Conservation (phyloP, 1,139 yeast genomes). For the Nakaseomyces bracarensis region DNA sequence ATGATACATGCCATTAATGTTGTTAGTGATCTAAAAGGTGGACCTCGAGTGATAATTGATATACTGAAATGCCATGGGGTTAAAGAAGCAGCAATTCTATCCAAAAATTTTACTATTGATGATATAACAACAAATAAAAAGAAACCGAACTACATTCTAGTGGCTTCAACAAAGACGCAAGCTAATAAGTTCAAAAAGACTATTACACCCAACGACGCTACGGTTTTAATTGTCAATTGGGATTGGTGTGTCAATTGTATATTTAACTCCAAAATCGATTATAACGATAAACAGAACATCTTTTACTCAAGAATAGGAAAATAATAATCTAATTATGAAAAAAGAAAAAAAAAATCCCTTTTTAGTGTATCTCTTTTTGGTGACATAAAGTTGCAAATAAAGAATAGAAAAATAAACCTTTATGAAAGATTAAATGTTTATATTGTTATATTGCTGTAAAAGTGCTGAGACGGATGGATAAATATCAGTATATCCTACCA, state of each 20-base stretch:
- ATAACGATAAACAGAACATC: background rate
- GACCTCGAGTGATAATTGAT: constrained; percentile 49
- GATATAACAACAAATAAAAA: constrained; percentile 13
- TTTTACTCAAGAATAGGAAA: background rate
- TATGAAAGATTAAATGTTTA: too few species aligned
- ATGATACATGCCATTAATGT: constrained; percentile 50
- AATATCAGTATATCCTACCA: too few species aligned
- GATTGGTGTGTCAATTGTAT: constrained; percentile 58
- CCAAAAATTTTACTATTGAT: constrained; percentile 14
- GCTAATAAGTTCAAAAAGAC: constrained; percentile 36
- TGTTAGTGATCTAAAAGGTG: constrained; percentile 60
- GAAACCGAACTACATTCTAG: constrained; percentile 17
- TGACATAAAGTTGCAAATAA: too few species aligned
- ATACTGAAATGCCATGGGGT: constrained; percentile 63
- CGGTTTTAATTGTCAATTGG: constrained; percentile 46
- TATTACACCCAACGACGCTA: constrained; percentile 20
- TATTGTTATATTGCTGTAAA: too few species aligned
- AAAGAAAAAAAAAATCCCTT: too few species aligned
- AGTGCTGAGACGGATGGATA: too few species aligned
- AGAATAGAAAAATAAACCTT: too few species aligned
- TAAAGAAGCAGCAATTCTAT: constrained; percentile 35
- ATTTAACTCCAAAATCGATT: constrained; percentile 37
- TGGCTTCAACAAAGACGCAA: constrained; percentile 34
- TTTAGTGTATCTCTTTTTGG: too few species aligned
- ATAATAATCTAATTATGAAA: too few species aligned